These are phyloP conservation scores for Carnegiea gigantea DNA, from an alignment of 179 eudicot species.

Conservation along the genomic window DNA sequence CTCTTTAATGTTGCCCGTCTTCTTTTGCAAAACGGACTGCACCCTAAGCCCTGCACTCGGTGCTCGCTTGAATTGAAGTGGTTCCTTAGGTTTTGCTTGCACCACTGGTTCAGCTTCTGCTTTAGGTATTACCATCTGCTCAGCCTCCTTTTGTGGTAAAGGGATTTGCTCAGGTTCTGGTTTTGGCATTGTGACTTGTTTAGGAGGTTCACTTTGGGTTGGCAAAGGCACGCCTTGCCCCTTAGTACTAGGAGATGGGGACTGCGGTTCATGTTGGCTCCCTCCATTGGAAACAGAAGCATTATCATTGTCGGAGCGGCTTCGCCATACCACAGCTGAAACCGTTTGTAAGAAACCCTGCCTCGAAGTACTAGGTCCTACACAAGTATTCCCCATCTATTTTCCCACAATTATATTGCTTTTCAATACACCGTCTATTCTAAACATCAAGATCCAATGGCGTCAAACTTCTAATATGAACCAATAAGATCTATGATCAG, in stretches of 20 bases:
- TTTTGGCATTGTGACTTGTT: constrained; percentile 46
- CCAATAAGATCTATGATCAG: constrained; percentile 17
- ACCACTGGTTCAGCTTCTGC: constrained; percentile 44
- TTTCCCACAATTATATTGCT: constrained; percentile 17
- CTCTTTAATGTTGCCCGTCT: constrained; percentile 58
- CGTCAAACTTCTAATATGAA: constrained; percentile 7
- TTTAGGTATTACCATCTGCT: constrained; percentile 43
- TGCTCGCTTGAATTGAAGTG: constrained; percentile 42
- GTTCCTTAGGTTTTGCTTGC: constrained; percentile 43
- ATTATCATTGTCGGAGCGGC: constrained; percentile 35
- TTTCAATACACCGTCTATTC: constrained; percentile 19
- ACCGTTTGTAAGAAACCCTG: constrained; percentile 64
- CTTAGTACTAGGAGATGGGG: constrained; percentile 29
- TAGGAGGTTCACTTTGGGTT: constrained; percentile 63
- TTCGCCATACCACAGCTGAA: constrained; percentile 72
- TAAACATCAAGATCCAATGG: constrained; percentile 30
- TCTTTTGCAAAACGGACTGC: constrained; percentile 50
- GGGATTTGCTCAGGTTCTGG: constrained; percentile 37
- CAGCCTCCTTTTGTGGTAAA: constrained; percentile 30
- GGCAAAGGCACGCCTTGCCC: constrained; percentile 35
- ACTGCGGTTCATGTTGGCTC: constrained; percentile 24
- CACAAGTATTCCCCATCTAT: constrained; percentile 71
- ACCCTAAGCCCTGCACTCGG: constrained; percentile 56
- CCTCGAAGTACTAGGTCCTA: constrained; percentile 63
- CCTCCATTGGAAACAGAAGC: constrained; percentile 42